phyloP scores from a whole-genome alignment of 768 basidiomycete species.

The Pisolithus microcarpus region DNA sequence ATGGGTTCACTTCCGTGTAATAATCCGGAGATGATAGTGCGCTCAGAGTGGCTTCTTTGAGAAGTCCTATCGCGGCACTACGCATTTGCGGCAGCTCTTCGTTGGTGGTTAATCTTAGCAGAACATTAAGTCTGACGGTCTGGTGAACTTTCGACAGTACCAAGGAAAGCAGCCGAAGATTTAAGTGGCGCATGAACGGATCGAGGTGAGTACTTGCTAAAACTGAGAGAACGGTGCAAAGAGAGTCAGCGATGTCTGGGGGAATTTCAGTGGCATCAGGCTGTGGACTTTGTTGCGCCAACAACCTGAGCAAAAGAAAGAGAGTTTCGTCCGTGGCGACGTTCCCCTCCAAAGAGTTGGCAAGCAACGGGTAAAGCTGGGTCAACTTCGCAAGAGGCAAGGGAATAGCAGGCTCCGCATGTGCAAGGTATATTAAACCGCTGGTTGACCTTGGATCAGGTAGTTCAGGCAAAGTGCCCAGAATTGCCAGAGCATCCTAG shows the following conservation, averaged over 20 bases:
- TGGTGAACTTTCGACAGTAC: conserved; percentile 44
- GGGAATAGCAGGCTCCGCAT: conserved; percentile 9
- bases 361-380: conserved; percentile 34
- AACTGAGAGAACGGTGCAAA: conserved; percentile 44
- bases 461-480: conserved; percentile 21
- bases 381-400: conserved; percentile 10
- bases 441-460: conserved; percentile 20
- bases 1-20: conserved; percentile 29
- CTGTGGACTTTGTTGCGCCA: conserved; percentile 2
- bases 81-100: conserved; percentile 58
- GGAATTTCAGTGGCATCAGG: conserved; percentile 20
- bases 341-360: conserved; percentile 49
- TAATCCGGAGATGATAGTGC: conserved; percentile 29
- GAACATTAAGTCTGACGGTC: conserved; percentile 43
- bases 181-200: conserved; percentile 47
- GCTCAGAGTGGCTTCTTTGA: conserved; percentile 61
- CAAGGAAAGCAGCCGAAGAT: conserved; percentile 52
- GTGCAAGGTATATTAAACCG: conserved; percentile 22
- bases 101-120: conserved; percentile 46
- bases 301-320: conserved; percentile 41
- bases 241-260: conserved; percentile 40
- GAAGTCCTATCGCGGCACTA: conserved; percentile 57
- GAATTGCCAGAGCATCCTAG: conserved; percentile 26
- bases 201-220: conserved; percentile 60
- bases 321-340: conserved; percentile 52